Evolutionary conservation across 1,284 basidiomycete species (phyloP).

Genomic region (Leccinum subrobustum): DNA sequence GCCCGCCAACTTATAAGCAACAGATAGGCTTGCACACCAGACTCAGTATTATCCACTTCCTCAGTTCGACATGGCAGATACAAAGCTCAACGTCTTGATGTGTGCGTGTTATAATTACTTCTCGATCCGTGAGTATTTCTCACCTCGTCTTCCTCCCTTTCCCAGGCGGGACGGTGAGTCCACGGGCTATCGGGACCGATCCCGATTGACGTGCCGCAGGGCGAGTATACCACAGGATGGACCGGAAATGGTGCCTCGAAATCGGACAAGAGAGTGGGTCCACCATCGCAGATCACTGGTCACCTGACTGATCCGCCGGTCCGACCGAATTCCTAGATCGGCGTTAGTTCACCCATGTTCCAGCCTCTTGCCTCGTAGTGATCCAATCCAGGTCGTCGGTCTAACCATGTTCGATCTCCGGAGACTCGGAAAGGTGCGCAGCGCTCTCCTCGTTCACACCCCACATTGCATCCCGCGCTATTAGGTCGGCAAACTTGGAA

Average conservation of each 20-base stretch:
- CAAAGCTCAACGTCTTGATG: slow-evolving; percentile 72
- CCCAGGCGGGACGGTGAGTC: slow-evolving; percentile 63
- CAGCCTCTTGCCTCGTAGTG: slow-evolving; percentile 3
- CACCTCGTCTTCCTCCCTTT: slow-evolving; percentile 1
- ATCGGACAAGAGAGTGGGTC: slow-evolving; percentile 85
- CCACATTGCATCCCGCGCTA: not conserved
- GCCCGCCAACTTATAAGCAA: not conserved
- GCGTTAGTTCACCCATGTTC: slow-evolving; percentile 43
- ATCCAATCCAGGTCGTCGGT: slow-evolving; percentile 70
- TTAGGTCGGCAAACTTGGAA: slow-evolving; percentile 69
- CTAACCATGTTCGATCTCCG: slow-evolving; percentile 89
- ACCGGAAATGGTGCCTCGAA: slow-evolving; percentile 87
- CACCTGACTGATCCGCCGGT: slow-evolving; percentile 1
- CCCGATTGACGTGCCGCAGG: slow-evolving; percentile 39
- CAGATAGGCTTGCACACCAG: not conserved
- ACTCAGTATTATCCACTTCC: not conserved
- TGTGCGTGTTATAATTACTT: slow-evolving; percentile 43
- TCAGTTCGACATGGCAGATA: slow-evolving; percentile 36
- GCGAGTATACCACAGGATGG: slow-evolving; percentile 94
- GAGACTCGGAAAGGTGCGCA: slow-evolving; percentile 74
- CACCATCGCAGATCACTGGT: not conserved
- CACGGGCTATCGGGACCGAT: not conserved
- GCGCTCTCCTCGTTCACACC: not conserved
- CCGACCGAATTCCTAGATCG: slow-evolving; percentile 47
- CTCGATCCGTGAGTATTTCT: not conserved